Base-by-base conservation (phyloP, 2,329 filamentous ascomycete species). In the Ceratocystis lukuohia region DNA sequence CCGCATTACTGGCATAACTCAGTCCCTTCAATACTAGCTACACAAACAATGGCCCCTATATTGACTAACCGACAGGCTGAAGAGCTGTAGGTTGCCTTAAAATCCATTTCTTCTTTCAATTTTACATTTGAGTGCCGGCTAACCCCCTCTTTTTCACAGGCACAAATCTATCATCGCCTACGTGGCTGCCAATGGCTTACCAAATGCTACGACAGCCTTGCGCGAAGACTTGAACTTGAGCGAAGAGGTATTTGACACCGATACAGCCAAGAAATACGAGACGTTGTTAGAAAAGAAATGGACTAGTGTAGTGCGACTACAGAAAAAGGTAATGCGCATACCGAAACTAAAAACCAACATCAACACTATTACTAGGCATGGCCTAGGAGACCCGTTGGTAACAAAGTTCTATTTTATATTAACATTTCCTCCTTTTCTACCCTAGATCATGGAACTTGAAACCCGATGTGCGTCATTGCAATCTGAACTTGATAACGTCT, bases 261-360 rank as follows among this genome's bases (percentile, higher is more conserved):
- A 84, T 20, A 96, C 90, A 22, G 83, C 87, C 64, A 96, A 96
- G 80, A 96, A 96, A 77, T 97, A 96, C 78, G 91, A 96, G 76
- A 89, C 89, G 1, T 77, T 97, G 33, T 77, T 97, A 70, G 93
- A 97, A 81, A 96, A 96, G 83, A 97, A 97, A 80, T 97, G 93
- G 93, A 97, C 93, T 22, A 94, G 91, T 72, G 88, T 97, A 33
- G 91, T 96, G 72, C 84, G 93, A 69, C 77, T 97, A 75, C 93
- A 97, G 77, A 96, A 96, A 77, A 97, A 96, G 88, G 90, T 88
- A 76, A 63, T 53, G 44, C 46, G 30, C 64, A 20, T 41, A 41
- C 37, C 3, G 37, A 41, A 41, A 41, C 37, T 12, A 41, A 41
- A 41, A 41, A 4, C 37, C 4, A 41, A 41, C 37, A 41, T 41